Evolutionary conservation across 345 rosid species (phyloP).

Genomic region (Dipteronia sinensis): DNA sequence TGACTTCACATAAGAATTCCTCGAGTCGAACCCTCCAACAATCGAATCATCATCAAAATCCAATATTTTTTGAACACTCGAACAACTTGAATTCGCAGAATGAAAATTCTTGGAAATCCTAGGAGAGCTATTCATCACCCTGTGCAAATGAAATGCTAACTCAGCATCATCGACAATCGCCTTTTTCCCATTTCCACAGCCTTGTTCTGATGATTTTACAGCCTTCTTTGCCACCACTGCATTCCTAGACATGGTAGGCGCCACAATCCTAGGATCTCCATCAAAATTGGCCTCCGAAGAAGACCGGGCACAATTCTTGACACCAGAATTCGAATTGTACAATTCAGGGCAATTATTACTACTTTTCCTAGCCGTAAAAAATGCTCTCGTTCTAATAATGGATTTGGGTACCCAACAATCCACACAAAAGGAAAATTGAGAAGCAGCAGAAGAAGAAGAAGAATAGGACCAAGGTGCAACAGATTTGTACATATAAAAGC

Average conservation of each 20-base stretch:
- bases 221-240: conserved; percentile 24
- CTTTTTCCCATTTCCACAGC: neutral
- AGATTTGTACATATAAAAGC: conserved; percentile 33
- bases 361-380: conserved; percentile 15
- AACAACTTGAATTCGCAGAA: conserved; percentile 13
- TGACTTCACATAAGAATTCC: conserved; percentile 11
- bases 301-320: conserved; percentile 17
- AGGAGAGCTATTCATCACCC: conserved; percentile 34
- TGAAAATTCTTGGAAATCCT: conserved; percentile 33
- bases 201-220: neutral
- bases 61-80: neutral
- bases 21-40: neutral
- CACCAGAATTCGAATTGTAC: conserved; percentile 7
- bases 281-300: conserved; percentile 24
- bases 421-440: conserved; percentile 43
- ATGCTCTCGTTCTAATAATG: conserved; percentile 24
- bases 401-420: conserved; percentile 68
- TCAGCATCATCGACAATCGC: conserved; percentile 22
- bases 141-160: conserved; percentile 42
- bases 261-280: neutral
- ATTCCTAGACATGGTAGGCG: conserved; percentile 15
- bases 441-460: conserved; percentile 16
- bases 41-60: neutral
- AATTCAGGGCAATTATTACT: neutral
- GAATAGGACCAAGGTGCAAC: conserved; percentile 48